Conservation (phyloP, 495 filamentous ascomycete species). For the Aspergillus ostianus region DNA sequence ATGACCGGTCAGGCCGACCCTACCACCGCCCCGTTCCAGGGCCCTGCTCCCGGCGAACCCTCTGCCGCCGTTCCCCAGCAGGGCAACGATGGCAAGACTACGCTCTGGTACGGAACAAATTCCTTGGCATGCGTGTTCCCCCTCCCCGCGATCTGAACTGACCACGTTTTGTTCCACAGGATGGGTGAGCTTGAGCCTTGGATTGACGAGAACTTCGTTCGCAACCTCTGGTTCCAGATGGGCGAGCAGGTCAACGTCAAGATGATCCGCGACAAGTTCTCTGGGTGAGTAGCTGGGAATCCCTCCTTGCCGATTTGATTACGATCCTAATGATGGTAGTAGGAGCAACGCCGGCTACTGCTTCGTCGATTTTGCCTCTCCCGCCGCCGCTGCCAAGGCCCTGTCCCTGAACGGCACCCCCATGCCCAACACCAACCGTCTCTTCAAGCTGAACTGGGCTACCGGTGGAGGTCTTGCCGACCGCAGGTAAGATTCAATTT, state of each 20-base stretch:
- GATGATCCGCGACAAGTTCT: conserved; percentile 99
- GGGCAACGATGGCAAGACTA: conserved; percentile 71
- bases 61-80: conserved; percentile 52
- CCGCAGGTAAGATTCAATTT: conserved; percentile 61
- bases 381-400: conserved; percentile 87
- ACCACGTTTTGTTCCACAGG: conserved; percentile 47
- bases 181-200: conserved; percentile 99
- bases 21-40: conserved; percentile 53
- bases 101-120: conserved; percentile 63
- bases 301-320: conserved; percentile 11
- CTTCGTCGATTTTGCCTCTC: conserved; percentile 88
- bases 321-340: conserved; percentile 50
- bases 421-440: conserved; percentile 90
- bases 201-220: conserved; percentile 99
- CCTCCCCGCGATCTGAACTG: not conserved
- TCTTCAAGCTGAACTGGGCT: conserved; percentile 99
- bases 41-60: conserved; percentile 51
- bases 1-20: conserved; percentile 56
- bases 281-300: conserved; percentile 68
- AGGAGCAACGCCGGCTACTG: conserved; percentile 97
- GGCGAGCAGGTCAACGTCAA: conserved; percentile 96
- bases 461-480: conserved; percentile 95
- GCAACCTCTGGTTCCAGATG: conserved; percentile 87
- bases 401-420: conserved; percentile 82
- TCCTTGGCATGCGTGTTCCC: not conserved